Evolutionary conservation across 208 protist species (phyloP), one percentile per base, ranked within the genome.

Genomic region (Trypanosoma platydactyli): DNA sequence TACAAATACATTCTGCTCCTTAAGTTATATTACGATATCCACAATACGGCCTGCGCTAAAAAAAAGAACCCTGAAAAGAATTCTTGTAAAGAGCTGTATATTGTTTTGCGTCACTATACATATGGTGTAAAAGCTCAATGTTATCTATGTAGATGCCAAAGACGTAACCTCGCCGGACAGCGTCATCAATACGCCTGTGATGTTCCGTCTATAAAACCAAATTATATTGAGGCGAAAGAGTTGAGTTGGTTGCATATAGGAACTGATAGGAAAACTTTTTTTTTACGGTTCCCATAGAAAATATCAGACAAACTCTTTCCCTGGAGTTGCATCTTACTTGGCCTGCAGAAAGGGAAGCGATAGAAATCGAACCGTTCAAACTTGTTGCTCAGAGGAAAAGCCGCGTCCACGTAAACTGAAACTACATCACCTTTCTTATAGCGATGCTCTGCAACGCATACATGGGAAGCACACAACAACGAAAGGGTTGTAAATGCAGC

Each of bases 331-430:
- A 57, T 12, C 4, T 42, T n/a, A 2, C 3, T 42, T 57, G 52
- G 24, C 24, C 16, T 57, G 30, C 52, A 57, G 24, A 57, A 57
- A 24, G 30, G 52, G 18, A 57, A n/a, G 24, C 24, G 4, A 57
- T 57, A 42, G 22, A 42, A 57, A 20, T 57, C 52, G 42, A 44
- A 57, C 24, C 29, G 38, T 57, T 57, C 52, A 20, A 57, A 42
- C 42, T 22, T 42, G 30, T 57, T 20, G 4, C 13, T 57, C 12
- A 42, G 13, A 9, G 52, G 22, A 42, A 42, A 57, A 38, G 42
- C 24, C 11, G 30, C 30, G 24, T 42, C 52, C 5, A 33, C 30
- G 42, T 42, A 57, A 35, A 42, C 16, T 3, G 52, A 33, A 3
- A 57, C 30, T 38, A 42, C 9, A 42, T 57, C 52, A 42, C 52